Evolutionary conservation across 768 basidiomycete species (phyloP).

Genomic region (Filobasidium wieringae): DNA sequence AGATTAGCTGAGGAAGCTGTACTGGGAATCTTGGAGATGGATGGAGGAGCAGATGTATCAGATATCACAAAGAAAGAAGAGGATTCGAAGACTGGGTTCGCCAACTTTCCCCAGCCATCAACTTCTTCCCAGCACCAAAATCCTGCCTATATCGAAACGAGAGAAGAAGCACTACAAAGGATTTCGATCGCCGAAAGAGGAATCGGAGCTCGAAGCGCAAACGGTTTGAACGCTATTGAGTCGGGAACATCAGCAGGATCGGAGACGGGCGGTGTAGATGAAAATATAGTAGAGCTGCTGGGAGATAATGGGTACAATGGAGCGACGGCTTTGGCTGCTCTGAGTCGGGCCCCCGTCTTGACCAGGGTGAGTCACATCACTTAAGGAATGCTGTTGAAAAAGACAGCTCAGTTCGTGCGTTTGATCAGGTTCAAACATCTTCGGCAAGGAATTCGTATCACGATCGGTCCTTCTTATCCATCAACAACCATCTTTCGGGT

Average conservation of each 20-base stretch:
- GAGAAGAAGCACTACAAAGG: too few relatives aligned
- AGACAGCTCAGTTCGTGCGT: not conserved
- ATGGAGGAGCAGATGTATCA: not conserved
- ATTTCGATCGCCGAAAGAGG: too few relatives aligned
- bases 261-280: not conserved
- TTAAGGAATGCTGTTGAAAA: not conserved
- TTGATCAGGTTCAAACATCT: not conserved
- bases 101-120: too few relatives aligned
- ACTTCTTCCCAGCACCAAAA: too few relatives aligned
- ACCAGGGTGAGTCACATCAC: not conserved
- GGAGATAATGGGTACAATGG: constrained; percentile 10
- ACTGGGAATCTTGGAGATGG: constrained; percentile 2
- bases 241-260: too few relatives aligned
- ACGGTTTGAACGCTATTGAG: too few relatives aligned
- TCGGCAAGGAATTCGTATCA: not conserved
- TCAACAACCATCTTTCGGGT: not conserved
- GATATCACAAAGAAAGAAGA: too few relatives aligned
- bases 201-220: too few relatives aligned
- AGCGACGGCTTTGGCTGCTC: constrained; percentile 7
- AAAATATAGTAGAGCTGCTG: constrained; percentile 5
- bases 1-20: constrained; percentile 8
- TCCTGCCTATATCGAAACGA: too few relatives aligned
- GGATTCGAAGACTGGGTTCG: too few relatives aligned
- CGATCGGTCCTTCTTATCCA: not conserved
- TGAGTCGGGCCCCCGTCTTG: constrained; percentile 4